Evolutionary conservation across 1,139 yeast species (phyloP).

Genomic region (Diutina pseudorugosa): DNA sequence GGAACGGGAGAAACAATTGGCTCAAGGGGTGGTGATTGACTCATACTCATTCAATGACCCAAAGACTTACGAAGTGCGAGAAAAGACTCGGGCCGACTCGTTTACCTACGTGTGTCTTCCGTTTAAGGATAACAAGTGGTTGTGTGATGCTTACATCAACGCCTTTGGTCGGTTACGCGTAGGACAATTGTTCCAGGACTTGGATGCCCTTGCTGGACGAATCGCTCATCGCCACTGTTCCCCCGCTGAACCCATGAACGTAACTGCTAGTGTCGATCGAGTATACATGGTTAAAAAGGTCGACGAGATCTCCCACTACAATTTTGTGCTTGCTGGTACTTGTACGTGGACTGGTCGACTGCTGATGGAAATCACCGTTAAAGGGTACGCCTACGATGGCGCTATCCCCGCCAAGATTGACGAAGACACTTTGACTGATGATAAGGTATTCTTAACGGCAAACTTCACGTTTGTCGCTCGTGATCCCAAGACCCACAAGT

Average conservation of each 20-base stretch:
- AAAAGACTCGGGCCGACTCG: conserved; percentile 64
- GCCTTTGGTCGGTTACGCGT: conserved; percentile 82
- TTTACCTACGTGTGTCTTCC: conserved; percentile 67
- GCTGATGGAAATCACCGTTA: conserved; percentile 89
- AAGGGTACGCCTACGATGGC: conserved; percentile 65
- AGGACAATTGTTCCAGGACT: conserved; percentile 85
- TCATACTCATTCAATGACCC: conserved; percentile 64
- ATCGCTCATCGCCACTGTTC: conserved; percentile 79
- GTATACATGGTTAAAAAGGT: conserved; percentile 79
- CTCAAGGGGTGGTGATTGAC: conserved; percentile 60
- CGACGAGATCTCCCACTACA: conserved; percentile 64
- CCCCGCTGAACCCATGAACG: conserved; percentile 88
- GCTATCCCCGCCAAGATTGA: conserved; percentile 28
- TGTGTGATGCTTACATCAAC: conserved; percentile 78
- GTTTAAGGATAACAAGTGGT: conserved; percentile 71
- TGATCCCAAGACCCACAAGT: conserved; percentile 77
- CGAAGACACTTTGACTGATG: conserved; percentile 36
- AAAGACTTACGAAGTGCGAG: conserved; percentile 57
- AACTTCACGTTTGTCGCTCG: conserved; percentile 93
- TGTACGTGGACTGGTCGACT: conserved; percentile 93
- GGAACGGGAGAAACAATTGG: conserved; percentile 59
- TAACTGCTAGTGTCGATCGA: conserved; percentile 88
- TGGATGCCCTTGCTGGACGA: conserved; percentile 82
- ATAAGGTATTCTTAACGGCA: conserved; percentile 60
- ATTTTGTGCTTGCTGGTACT: conserved; percentile 73